Conservation (phyloP, 2,329 filamentous ascomycete genomes). For the Penicillium sp. region DNA sequence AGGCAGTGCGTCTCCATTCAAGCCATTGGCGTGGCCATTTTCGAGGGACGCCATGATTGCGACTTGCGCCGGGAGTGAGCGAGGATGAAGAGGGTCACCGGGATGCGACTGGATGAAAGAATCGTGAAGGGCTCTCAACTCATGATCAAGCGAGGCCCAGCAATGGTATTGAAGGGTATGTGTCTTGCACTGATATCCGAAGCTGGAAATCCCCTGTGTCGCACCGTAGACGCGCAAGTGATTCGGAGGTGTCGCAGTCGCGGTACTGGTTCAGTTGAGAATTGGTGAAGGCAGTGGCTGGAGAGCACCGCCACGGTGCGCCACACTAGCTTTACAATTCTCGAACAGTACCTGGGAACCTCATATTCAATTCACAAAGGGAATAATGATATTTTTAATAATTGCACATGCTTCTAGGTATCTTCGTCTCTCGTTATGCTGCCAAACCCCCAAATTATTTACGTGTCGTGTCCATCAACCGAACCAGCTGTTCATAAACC, state of each 20-base stretch:
- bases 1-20: conserved; percentile 44
- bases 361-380: background rate
- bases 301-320: conserved; percentile 28
- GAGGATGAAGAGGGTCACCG: conserved; percentile 6
- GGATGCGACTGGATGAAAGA: conserved; percentile 19
- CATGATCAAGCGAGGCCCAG: conserved; percentile 28
- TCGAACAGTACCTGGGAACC: background rate
- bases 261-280: conserved; percentile 18
- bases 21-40: conserved; percentile 54
- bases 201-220: conserved; percentile 8
- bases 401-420: background rate
- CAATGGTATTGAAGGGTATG: conserved; percentile 1
- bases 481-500: conserved; percentile 22
- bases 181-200: conserved; percentile 6
- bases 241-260: conserved; percentile 17
- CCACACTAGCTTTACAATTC: conserved; percentile 7
- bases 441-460: background rate
- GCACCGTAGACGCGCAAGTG: conserved; percentile 19
- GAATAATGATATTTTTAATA: background rate
- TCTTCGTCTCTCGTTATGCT: conserved; percentile 1
- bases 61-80: conserved; percentile 5
- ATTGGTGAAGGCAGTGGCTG: conserved; percentile 23
- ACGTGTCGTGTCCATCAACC: conserved; percentile 1
- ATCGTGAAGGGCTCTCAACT: conserved; percentile 22
- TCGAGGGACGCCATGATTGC: conserved; percentile 51